phyloP scores from a whole-genome alignment of 768 basidiomycete species.

The Pisolithus orientalis region DNA sequence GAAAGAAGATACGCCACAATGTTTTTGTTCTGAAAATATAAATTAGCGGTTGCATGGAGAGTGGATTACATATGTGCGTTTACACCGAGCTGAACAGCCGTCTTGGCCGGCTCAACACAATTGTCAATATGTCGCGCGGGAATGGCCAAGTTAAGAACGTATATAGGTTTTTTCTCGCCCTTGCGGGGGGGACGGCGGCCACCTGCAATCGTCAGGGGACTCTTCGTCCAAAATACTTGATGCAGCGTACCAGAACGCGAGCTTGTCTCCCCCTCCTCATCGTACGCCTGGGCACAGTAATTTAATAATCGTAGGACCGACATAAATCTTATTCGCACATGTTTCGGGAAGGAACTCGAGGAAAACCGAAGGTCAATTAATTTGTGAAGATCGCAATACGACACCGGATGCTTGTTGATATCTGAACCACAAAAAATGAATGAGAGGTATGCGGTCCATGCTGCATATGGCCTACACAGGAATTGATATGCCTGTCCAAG shows the following conservation, averaged over 20 bases:
- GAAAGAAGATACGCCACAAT: conserved; percentile 51
- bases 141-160: conserved; percentile 70
- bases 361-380: conserved; percentile 61
- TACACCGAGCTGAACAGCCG: conserved; percentile 62
- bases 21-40: conserved; percentile 47
- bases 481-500: conserved; percentile 70
- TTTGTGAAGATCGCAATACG: conserved; percentile 60
- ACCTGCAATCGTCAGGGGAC: conserved; percentile 31
- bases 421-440: conserved; percentile 37
- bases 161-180: conserved; percentile 73
- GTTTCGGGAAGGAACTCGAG: conserved; percentile 66
- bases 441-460: neutral
- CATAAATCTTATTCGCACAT: conserved; percentile 36
- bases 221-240: conserved; percentile 5
- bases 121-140: conserved; percentile 68
- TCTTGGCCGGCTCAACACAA: conserved; percentile 74
- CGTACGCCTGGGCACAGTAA: conserved; percentile 47
- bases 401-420: conserved; percentile 71
- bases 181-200: conserved; percentile 72
- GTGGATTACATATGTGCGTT: conserved; percentile 10
- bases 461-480: conserved; percentile 53
- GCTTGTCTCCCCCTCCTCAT: conserved; percentile 52
- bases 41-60: conserved; percentile 7
- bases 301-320: conserved; percentile 1
- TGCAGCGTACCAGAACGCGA: conserved; percentile 14